Evolutionary conservation across 371 early-diverging fungal genomes (phyloP), one percentile per base, ranked within the genome.

Genomic region (Smittium culicis): DNA sequence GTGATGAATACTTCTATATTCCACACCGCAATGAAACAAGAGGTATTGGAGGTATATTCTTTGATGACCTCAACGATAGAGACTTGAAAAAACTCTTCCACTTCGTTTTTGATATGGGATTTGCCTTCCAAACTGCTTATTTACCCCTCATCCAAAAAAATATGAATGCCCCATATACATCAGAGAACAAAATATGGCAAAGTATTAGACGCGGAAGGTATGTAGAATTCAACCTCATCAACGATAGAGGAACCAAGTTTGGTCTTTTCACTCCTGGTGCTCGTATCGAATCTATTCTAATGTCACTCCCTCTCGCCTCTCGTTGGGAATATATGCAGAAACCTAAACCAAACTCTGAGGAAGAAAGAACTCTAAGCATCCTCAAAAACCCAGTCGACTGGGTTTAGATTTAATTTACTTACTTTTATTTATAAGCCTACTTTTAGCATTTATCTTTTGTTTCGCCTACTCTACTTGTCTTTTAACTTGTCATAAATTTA

Each of bases 231-330:
- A 93, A 93, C 69, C 73, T 92, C 72, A 83, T 92, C 25, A 84
- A 89, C 73, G 93, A 93, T 72, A 83, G 93, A 34, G 93, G 93
- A 57, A 93, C 93, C 34, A 90, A 91, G 72, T 93, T 92, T 78
- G 93, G 93, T 2, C 74, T 93, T 61, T 75, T 82, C 71, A 90
- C 92, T 1, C 89, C 88, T n/a, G 88, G 89, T 34, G 84, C 91
- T 3, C 79, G 92, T n/a, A 88, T 91, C 34, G 93, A 93, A 75
- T 85, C 87, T 64, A 90, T 93, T 35, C 69, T 93, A 67, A 88
- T 92, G 88, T 85, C 88, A 34, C 72, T 93, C 71, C 92, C 93
- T 1, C 77, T 89, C 8, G 87, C 90, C 14, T 86, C 91, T 11
- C 76, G 91, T 14, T 92, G 93, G 93, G 90, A 90, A 75, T 93